Percentiles rank a stretch among this genome's conserved stretches.
These are phyloP conservation scores for Ramalina peruviana DNA, from an alignment of 495 filamentous ascomycete genomes.

Conservation along the genomic window DNA sequence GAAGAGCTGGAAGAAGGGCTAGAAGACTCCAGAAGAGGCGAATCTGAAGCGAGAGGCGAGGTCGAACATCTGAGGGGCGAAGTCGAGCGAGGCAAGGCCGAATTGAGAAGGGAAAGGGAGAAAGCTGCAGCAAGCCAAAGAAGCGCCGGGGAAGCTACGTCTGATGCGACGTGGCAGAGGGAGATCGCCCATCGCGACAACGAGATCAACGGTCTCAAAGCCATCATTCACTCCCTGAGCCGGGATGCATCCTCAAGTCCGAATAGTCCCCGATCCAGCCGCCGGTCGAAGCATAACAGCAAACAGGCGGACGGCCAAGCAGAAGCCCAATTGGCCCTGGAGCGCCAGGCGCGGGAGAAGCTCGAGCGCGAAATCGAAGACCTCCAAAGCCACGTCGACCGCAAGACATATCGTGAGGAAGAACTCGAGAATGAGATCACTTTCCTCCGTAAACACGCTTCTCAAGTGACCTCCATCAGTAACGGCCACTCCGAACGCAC, in stretches of 20 bases:
- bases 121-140: slow-evolving; percentile 56
- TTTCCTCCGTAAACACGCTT: slow-evolving; percentile 28
- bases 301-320: slow-evolving; percentile 21
- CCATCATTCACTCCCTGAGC: slow-evolving; percentile 91
- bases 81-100: slow-evolving; percentile 83
- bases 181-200: slow-evolving; percentile 92
- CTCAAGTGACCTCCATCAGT: slow-evolving; percentile 36
- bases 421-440: slow-evolving; percentile 84
- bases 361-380: slow-evolving; percentile 70
- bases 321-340: slow-evolving; percentile 40
- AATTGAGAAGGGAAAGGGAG: slow-evolving; percentile 80
- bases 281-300: slow-evolving; percentile 26
- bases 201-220: slow-evolving; percentile 91
- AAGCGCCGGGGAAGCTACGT: slow-evolving; percentile 33
- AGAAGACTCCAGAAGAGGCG: slow-evolving; percentile 89
- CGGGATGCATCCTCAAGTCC: slow-evolving; percentile 44
- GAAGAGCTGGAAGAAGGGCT: slow-evolving; percentile 93
- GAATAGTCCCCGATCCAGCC: slow-evolving; percentile 18
- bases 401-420: slow-evolving; percentile 64
- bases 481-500: slow-evolving; percentile 25
- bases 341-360: slow-evolving; percentile 41
- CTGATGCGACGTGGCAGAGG: slow-evolving; percentile 38
- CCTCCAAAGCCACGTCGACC: slow-evolving; percentile 52
- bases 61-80: slow-evolving; percentile 94
- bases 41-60: slow-evolving; percentile 90